A percentile compares a stretch with the other conserved stretches of the same genome.
Evolutionary conservation across 2,329 filamentous ascomycete species (phyloP).

Genomic region (Phyllosticta citribraziliensis): DNA sequence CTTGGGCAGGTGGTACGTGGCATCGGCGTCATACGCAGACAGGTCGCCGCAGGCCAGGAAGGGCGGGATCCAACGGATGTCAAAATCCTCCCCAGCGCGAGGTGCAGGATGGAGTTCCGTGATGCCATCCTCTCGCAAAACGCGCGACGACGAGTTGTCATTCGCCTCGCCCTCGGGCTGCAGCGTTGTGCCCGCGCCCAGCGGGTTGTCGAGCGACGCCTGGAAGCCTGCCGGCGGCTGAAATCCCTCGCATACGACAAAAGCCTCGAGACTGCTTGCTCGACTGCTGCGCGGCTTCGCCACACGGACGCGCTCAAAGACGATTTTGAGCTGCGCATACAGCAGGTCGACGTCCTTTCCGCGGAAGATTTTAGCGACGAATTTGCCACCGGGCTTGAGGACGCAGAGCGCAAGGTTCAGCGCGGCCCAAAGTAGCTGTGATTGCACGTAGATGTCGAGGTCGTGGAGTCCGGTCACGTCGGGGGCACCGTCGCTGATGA

Average conservation of each 20-base stretch:
- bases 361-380: slow-evolving; percentile 96
- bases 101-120: slow-evolving; percentile 38
- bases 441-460: slow-evolving; percentile 96
- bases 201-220: slow-evolving; percentile 63
- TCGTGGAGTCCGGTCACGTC: slow-evolving; percentile 96
- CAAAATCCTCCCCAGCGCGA: slow-evolving; percentile 27
- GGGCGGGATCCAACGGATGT: slow-evolving; percentile 75
- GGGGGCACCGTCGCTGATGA: slow-evolving; percentile 89
- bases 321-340: slow-evolving; percentile 75
- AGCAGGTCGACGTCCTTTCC: slow-evolving; percentile 92
- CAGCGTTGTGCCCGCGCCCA: slow-evolving; percentile 54
- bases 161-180: slow-evolving; percentile 37
- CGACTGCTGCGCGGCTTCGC: slow-evolving; percentile 89
- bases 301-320: slow-evolving; percentile 79
- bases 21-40: slow-evolving; percentile 90
- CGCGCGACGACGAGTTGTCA: slow-evolving; percentile 13
- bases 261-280: slow-evolving; percentile 94
- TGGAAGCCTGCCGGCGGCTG: slow-evolving; percentile 66
- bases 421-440: slow-evolving; percentile 86
- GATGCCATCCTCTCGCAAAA: slow-evolving; percentile 36
- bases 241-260: slow-evolving; percentile 91
- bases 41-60: slow-evolving; percentile 97
- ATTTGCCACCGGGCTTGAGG: slow-evolving; percentile 83
- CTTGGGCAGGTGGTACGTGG: slow-evolving; percentile 80
- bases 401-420: slow-evolving; percentile 90